A percentile compares a stretch with the other conserved stretches of the same genome.
Conservation (phyloP, 2,329 filamentous ascomycete species). For the Blumeria hordei region DNA sequence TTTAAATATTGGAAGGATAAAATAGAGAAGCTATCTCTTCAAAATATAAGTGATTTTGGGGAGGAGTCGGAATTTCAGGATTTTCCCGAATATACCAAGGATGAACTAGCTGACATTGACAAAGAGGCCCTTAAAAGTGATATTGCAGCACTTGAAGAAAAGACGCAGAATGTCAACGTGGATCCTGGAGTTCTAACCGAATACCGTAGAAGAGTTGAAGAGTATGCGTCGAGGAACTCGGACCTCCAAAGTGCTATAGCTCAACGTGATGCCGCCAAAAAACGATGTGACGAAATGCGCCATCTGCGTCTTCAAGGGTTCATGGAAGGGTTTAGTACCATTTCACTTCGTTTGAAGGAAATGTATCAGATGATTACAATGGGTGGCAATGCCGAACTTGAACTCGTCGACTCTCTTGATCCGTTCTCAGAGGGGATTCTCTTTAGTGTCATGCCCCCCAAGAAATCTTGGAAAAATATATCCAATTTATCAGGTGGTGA, state of each 20-base stretch:
- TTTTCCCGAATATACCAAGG: conserved; percentile 54
- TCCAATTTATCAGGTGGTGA: conserved; percentile 87
- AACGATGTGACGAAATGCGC: conserved; percentile 75
- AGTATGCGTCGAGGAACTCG: conserved; percentile 56
- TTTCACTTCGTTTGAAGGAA: conserved; percentile 86
- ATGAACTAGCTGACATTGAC: conserved; percentile 38
- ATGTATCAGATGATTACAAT: conserved; percentile 99
- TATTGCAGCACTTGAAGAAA: conserved; percentile 43
- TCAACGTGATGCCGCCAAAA: conserved; percentile 68
- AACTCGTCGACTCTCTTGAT: conserved; percentile 86
- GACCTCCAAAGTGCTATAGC: conserved; percentile 60
- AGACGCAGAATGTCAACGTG: conserved; percentile 64
- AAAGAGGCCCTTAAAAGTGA: conserved; percentile 42
- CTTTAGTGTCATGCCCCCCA: conserved; percentile 96
- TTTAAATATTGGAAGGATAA: conserved; percentile 78
- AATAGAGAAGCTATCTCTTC: conserved; percentile 56
- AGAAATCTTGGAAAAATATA: conserved; percentile 99
- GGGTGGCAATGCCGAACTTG: conserved; percentile 93
- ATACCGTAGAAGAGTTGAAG: conserved; percentile 66
- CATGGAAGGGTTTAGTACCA: conserved; percentile 91
- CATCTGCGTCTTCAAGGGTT: conserved; percentile 82
- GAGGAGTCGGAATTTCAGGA: conserved; percentile 27
- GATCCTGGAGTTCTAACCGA: conserved; percentile 75
- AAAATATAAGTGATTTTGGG: conserved; percentile 53
- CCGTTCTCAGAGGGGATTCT: conserved; percentile 92